These are phyloP conservation scores for Leccinum sublutescens DNA, from an alignment of 768 basidiomycete genomes.

Conservation along the genomic window DNA sequence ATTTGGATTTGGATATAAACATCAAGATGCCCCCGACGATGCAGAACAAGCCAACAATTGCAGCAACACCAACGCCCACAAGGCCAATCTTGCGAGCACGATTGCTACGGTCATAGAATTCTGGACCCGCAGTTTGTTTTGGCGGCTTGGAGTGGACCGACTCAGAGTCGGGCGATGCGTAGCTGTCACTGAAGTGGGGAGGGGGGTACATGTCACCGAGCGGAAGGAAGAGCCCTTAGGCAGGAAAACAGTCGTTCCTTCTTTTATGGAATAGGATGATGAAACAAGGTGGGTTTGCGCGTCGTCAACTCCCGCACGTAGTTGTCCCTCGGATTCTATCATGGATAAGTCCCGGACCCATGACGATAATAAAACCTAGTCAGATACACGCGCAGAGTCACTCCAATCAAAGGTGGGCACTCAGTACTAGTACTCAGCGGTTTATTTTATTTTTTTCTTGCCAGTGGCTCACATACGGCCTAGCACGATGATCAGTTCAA, in stretches of 20 bases:
- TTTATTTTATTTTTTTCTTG: background rate
- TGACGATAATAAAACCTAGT: background rate
- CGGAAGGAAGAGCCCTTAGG: background rate
- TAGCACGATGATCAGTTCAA: background rate
- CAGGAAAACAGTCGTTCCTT: too few species aligned
- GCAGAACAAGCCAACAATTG: slow-evolving; percentile 24
- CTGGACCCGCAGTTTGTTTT: slow-evolving; percentile 22
- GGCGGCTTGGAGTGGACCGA: slow-evolving; percentile 14
- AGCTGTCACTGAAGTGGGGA: slow-evolving; percentile 5
- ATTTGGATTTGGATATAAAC: background rate
- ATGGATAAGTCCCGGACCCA: background rate
- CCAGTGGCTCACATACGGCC: background rate
- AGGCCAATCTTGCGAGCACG: slow-evolving; percentile 21
- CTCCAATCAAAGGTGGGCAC: background rate
- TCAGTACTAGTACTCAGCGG: background rate
- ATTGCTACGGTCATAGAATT: slow-evolving; percentile 30
- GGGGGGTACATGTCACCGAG: slow-evolving; percentile 9
- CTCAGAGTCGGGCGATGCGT: slow-evolving; percentile 17
- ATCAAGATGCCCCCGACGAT: slow-evolving; percentile 24
- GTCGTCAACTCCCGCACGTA: too few species aligned
- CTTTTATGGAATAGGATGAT: too few species aligned
- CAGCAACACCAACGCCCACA: slow-evolving; percentile 24
- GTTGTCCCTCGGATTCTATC: too few species aligned
- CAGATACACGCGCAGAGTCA: background rate
- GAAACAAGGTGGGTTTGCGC: background rate